Evolutionary conservation across 768 basidiomycete genomes (phyloP), one percentile per base, ranked within the genome.

Genomic region (Tricholoma flavovirens): DNA sequence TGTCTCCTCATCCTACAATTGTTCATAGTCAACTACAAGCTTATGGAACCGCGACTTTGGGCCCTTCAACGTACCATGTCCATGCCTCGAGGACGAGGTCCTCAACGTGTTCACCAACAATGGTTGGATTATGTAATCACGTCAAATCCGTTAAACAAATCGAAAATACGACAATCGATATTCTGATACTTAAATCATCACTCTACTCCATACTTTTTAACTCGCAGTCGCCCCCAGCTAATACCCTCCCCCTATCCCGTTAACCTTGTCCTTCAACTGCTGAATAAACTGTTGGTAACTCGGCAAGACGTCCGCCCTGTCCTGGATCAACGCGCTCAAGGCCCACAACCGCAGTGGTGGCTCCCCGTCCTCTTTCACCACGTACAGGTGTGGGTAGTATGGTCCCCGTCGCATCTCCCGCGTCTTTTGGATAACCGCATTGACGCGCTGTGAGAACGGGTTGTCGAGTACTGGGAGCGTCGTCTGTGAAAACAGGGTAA

Each of bases 341-440:
- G 96, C 97, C 97, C 97, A 99, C 57, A 94, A 80, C 58, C 95
- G 80, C 66, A 99, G 76, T 45, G 94, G 88, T 5, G 93, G 90
- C 71, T 99, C 97, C 57, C 94, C 96, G 62, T 99, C 97, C 69
- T 98, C 94, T 74, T 98, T 99, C 65, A 98, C 94, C 52, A 98
- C 77, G 65, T 98, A 99, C 6, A 99, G 75, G 69, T 98, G 93
- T 7, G 93, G 93, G 67, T 89, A 87, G 69, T 98, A 98, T 4
- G 88, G 85, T 12, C 95, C 94, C 38, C 93, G 81, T 49, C 97
- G 87, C 80, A 93, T 83, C 73, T 98, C 97, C 15, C 97, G 83
- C 14, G 88, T 92, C 77, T 98, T 98, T 73, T 92, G 90, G 56
- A 99, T 75, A 64, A 99, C 83, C 1, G 93, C 92, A 64, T 93